Evolutionary conservation across 805 yeast genomes (phyloP), one percentile per base, ranked within the genome.

Genomic region (Myxozyma geophila): DNA sequence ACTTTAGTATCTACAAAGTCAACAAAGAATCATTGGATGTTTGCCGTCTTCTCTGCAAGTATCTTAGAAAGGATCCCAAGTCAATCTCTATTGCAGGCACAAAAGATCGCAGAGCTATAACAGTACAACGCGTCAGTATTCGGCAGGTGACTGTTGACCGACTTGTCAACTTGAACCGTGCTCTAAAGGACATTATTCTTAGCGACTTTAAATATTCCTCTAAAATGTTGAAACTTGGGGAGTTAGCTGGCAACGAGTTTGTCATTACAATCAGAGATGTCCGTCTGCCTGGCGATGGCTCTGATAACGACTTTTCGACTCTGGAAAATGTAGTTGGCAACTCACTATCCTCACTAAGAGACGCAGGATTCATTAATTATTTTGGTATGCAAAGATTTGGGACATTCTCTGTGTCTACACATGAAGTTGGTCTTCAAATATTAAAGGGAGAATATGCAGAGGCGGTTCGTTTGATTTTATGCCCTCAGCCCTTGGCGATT

Each of bases 331-430:
- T 85, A 2, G 78, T 91, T 17, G 74, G 75, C 13, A 74, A 78
- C 9, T 82, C 91, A 33, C 80, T 92, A 68, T 73, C 79, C 5
- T 82, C 90, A 0, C 78, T 93, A 58, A 78, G 79, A 56, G 79
- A 79, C 1, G 79, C 82, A 36, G 99, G 99, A 0, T 95, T 90
- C 72, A 88, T 95, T 67, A 95, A 95, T 75, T 95, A 95, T 74
- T 95, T 83, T 74, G 99, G 99, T n/a, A 88, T 95, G 92, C 99
- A 95, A 79, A 81, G 99, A 73, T 95, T 95, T 75, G 99, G 99
- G 36, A 92, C 99, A 0, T 93, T 91, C 73, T 89, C 97, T 12
- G 82, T 92, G 36, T 90, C 98, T 1, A 92, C 99, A 0, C 98
- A 95, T 75, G 83, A 82, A 37, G 81, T 92, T 59, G 99, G 99